A percentile compares a stretch with the other conserved stretches of the same genome.
phyloP scores from a whole-genome alignment of 2,329 filamentous ascomycete species.

The Penicillium olsonii region DNA sequence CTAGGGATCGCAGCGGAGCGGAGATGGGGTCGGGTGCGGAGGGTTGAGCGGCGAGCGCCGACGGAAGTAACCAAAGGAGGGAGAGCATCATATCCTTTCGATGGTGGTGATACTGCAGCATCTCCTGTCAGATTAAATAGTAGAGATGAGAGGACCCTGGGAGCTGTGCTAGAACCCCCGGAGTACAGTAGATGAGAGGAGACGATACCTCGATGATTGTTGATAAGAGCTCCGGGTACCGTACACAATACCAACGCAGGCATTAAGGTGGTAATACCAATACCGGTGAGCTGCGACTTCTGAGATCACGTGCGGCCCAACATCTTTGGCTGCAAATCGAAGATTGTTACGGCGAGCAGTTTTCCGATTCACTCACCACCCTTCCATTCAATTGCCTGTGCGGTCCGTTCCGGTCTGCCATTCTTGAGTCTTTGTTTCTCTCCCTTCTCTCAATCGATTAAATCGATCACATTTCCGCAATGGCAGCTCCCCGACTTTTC shows the following conservation, averaged over 20 bases:
- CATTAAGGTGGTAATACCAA: conserved; percentile 17
- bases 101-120: neutral
- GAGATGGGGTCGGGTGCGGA: conserved; percentile 74
- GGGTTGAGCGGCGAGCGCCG: conserved; percentile 66
- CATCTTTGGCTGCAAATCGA: conserved; percentile 33
- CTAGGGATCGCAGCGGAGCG: conserved; percentile 78
- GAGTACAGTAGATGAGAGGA: no score
- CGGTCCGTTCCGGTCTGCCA: conserved; percentile 21
- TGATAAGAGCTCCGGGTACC: conserved; percentile 3
- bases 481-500: conserved; percentile 64
- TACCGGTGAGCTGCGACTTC: conserved; percentile 37
- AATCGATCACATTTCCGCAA: conserved; percentile 55
- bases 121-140: neutral
- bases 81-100: conserved; percentile 10
- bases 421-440: conserved; percentile 18
- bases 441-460: conserved; percentile 30
- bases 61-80: conserved; percentile 27
- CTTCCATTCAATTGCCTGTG: conserved; percentile 14
- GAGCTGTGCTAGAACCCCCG: neutral
- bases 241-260: neutral
- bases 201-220: neutral
- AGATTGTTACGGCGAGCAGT: conserved; percentile 20
- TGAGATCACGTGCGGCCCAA: conserved; percentile 38
- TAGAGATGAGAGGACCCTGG: neutral
- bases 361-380: conserved; percentile 5